These are phyloP conservation scores for Tetrahymena malaccensis DNA, from an alignment of 73 alveolate species.

Conservation along the genomic window DNA sequence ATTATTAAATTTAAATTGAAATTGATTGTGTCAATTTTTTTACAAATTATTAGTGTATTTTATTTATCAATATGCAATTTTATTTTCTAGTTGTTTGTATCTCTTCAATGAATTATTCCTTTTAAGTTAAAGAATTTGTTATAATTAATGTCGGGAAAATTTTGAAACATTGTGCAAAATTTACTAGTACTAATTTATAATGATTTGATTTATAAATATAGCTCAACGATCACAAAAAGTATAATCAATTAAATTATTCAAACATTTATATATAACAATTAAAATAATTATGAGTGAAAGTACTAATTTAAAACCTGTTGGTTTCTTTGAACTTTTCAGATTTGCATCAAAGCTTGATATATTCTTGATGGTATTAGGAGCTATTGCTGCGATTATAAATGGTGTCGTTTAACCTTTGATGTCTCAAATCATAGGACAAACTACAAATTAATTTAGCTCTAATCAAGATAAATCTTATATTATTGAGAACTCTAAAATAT, in stretches of 20 bases:
- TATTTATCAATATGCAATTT: too few species aligned
- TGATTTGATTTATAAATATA: too few species aligned
- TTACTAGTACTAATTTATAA: too few species aligned
- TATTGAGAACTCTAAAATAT: neutral
- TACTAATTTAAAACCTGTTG: neutral
- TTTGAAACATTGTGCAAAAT: too few species aligned
- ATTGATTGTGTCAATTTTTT: too few species aligned
- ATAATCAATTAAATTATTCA: neutral
- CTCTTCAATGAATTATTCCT: too few species aligned
- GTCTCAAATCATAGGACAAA: conserved; percentile 39
- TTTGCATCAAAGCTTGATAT: conserved; percentile 31
- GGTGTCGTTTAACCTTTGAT: conserved; percentile 49
- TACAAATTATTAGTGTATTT: too few species aligned
- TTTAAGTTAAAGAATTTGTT: too few species aligned
- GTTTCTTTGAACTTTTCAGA: conserved; percentile 13
- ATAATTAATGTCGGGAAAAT: too few species aligned
- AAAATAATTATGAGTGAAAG: neutral
- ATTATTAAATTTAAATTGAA: too few species aligned
- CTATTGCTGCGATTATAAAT: conserved; percentile 29
- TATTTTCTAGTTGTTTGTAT: too few species aligned
- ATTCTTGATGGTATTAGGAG: conserved; percentile 33
- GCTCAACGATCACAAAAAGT: too few species aligned
- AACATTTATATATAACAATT: neutral
- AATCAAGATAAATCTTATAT: neutral
- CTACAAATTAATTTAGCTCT: conserved; percentile 42